Conservation (phyloP, 1,139 yeast genomes). For the Blastobotrys proliferans region DNA sequence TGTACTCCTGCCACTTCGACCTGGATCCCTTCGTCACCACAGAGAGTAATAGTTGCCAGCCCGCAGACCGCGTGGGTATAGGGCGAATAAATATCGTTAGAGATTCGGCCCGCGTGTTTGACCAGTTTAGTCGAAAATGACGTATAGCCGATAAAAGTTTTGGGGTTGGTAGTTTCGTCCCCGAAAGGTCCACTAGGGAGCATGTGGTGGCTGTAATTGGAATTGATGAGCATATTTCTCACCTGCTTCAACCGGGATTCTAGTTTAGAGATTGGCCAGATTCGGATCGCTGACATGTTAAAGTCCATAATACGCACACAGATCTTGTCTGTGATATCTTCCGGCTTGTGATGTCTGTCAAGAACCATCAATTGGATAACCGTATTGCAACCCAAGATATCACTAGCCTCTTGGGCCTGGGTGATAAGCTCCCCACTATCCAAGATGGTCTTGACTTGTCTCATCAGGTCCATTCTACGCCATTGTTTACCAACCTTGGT, state of each 20-base stretch:
- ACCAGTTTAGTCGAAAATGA: background rate
- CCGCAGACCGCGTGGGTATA: slow-evolving; percentile 12
- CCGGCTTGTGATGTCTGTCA: slow-evolving; percentile 12
- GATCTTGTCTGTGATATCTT: background rate
- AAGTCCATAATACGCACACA: slow-evolving; percentile 26
- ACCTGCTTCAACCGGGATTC: slow-evolving; percentile 2
- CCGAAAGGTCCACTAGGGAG: background rate
- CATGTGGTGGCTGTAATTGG: slow-evolving; percentile 5
- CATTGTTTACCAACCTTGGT: slow-evolving; percentile 12
- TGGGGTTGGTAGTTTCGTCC: background rate
- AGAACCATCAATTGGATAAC: slow-evolving; percentile 26
- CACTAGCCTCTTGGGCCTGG: slow-evolving; percentile 24
- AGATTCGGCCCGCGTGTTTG: background rate
- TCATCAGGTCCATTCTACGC: slow-evolving; percentile 10
- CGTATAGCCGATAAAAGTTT: slow-evolving; percentile 5
- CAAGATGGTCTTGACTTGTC: slow-evolving; percentile 18
- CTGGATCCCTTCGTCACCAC: background rate
- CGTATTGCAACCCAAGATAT: slow-evolving; percentile 17
- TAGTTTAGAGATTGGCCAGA: slow-evolving; percentile 13
- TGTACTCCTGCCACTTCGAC: slow-evolving; percentile 6
- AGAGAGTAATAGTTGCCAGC: background rate
- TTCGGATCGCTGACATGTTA: slow-evolving; percentile 16
- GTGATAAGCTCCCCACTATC: slow-evolving; percentile 18
- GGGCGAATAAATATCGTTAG: slow-evolving; percentile 13
- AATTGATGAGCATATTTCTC: slow-evolving; percentile 4